Evolutionary conservation across 352 stramenopile genomes (phyloP).

Genomic region (Pythium brachiatum): DNA sequence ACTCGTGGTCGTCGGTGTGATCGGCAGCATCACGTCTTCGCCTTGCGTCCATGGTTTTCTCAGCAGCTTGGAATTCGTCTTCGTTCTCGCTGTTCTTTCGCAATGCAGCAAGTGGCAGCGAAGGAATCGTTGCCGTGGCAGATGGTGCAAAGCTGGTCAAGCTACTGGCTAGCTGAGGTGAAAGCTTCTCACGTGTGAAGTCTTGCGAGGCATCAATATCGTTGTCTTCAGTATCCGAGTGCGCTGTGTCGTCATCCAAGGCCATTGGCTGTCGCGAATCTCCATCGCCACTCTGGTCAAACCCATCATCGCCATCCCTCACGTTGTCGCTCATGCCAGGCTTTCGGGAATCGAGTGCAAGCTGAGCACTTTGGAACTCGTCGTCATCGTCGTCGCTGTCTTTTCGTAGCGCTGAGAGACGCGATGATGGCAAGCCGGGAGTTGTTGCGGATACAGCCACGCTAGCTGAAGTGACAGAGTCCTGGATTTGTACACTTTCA

Average conservation of each 20-base stretch:
- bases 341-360: conserved; percentile 3
- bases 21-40: neutral
- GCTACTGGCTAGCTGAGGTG: too few relatives aligned
- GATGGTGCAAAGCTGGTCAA: too few relatives aligned
- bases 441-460: too few relatives aligned
- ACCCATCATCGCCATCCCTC: neutral
- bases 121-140: neutral
- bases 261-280: too few relatives aligned
- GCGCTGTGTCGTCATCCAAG: too few relatives aligned
- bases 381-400: conserved; percentile 6
- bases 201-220: neutral
- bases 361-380: conserved; percentile 4
- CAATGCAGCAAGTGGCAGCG: neutral
- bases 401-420: neutral
- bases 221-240: too few relatives aligned
- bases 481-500: neutral
- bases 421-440: neutral
- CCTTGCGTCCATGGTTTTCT: neutral
- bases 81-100: neutral
- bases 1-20: neutral
- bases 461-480: too few relatives aligned
- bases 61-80: neutral
- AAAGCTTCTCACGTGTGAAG: neutral
- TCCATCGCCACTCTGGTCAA: neutral
- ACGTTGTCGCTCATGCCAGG: neutral